Percentiles rank a stretch among this genome's conserved stretches.
Conservation (phyloP, 306 rosid species). For the Corylus heterophylla region DNA sequence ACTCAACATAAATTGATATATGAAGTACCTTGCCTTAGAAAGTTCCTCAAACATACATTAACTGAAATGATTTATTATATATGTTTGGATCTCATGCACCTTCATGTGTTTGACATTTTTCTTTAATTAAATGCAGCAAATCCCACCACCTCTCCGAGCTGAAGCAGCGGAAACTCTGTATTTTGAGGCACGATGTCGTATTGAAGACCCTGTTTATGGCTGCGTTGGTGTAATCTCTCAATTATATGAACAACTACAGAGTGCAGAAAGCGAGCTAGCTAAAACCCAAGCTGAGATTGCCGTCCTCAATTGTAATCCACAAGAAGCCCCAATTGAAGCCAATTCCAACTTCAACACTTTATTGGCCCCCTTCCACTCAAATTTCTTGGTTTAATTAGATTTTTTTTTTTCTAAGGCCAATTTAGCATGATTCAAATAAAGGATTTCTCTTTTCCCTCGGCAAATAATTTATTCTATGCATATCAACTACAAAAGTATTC, state of each 20-base stretch:
- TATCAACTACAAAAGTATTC: no score
- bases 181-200: constrained; percentile 61
- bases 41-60: no score
- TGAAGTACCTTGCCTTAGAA: no score
- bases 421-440: not conserved
- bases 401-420: not conserved
- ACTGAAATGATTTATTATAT: not conserved
- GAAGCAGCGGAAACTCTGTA: constrained; percentile 54
- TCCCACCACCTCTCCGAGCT: constrained; percentile 46
- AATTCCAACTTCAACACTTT: constrained; percentile 12
- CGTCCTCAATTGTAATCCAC: constrained; percentile 16
- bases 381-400: constrained; percentile 26
- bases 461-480: no score
- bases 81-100: no score
- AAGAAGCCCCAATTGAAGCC: constrained; percentile 14
- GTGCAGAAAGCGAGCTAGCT: constrained; percentile 46
- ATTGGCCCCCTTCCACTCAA: constrained; percentile 26
- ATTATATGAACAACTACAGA: constrained; percentile 48
- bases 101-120: not conserved
- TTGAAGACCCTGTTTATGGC: constrained; percentile 70
- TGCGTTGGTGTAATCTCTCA: constrained; percentile 59
- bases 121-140: constrained; percentile 36
- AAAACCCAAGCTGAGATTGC: constrained; percentile 55
- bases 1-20: no score
- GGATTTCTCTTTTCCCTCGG: not conserved